Base-by-base conservation (phyloP, 2,329 filamentous ascomycete genomes). In the Ophiostoma montium region DNA sequence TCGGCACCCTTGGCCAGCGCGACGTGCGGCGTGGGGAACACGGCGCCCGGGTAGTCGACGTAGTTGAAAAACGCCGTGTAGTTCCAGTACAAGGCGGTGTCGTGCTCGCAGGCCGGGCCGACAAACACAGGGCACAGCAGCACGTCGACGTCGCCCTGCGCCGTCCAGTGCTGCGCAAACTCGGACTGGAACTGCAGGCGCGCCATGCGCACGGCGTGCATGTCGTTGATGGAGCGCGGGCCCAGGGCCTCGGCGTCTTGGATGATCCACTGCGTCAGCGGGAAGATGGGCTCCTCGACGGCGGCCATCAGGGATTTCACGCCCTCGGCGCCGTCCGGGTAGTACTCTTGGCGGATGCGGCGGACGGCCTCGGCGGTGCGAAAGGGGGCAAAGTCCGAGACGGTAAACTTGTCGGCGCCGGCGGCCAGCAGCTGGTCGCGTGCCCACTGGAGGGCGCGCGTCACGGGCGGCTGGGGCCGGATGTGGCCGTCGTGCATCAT, bases 381-480 rank as follows among this genome's bases (percentile, higher is more conserved):
- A 5, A 44, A 44, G 16, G 47, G 38, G 7, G 18, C 35, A 36
- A 52, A 50, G 12, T 50, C 46, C 9, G 50, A 41, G 6, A 54
- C 48, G 13, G 16, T 42, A 11, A 51, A 42, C 36, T 30, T 42
- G 5, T 67, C 72, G 55, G 81, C 76, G 0, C 78, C 77, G 2
- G 72, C 65, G 7, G 65, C 66, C 2, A 31, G 13, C 5, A 54
- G 38, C 5, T 54, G 65, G 60, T n/a, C 77, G 54, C 0, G 69
- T 67, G 46, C 71, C 62, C 10, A 69, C 68, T 0, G 74, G 8
- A 82, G 54, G 0, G 74, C 76, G 18, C 78, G 66, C 3, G 63
- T 60, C 27, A 83, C 67, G 4, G 80, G 80, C 11, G 79, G 80
- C 38, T 78, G 74, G n/a, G 72, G 69, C 2, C 61, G 63, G n/a